A percentile compares a stretch with the other conserved stretches of the same genome.
Evolutionary conservation across 495 filamentous ascomycete species (phyloP).

Genomic region (Podospora anserina): DNA sequence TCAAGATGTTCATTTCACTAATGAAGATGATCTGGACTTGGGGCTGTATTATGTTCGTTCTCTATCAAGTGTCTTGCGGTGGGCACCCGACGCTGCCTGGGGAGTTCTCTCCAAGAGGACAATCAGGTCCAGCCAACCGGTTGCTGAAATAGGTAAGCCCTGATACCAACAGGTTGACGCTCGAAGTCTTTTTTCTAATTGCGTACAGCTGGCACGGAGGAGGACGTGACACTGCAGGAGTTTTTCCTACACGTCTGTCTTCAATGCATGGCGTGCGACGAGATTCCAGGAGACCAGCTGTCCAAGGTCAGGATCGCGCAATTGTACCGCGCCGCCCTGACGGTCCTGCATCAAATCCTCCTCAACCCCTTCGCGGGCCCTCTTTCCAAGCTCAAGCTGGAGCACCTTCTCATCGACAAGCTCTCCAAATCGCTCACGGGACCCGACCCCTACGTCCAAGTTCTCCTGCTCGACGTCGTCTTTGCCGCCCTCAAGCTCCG

Average conservation of each 20-base stretch:
- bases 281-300: slow-evolving; percentile 33
- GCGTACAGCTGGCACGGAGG: slow-evolving; percentile 41
- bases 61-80: slow-evolving; percentile 65
- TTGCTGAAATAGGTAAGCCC: slow-evolving; percentile 46
- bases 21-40: slow-evolving; percentile 67
- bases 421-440: slow-evolving; percentile 62
- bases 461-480: slow-evolving; percentile 69
- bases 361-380: slow-evolving; percentile 64
- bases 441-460: slow-evolving; percentile 64
- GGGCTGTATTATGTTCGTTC: slow-evolving; percentile 76
- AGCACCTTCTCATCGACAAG: slow-evolving; percentile 66
- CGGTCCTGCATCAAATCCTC: slow-evolving; percentile 71
- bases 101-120: slow-evolving; percentile 52
- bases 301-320: slow-evolving; percentile 47
- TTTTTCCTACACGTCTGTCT: slow-evolving; percentile 61
- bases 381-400: slow-evolving; percentile 66
- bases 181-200: background rate
- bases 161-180: too few species aligned
- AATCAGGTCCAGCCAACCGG: slow-evolving; percentile 37
- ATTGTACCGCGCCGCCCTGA: slow-evolving; percentile 67
- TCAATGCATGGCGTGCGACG: slow-evolving; percentile 52
- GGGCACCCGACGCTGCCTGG: slow-evolving; percentile 60
- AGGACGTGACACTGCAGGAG: slow-evolving; percentile 54
- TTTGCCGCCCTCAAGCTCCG: slow-evolving; percentile 67
- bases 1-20: slow-evolving; percentile 25